Evolutionary conservation across 2,329 filamentous ascomycete species (phyloP), one percentile per base, ranked within the genome.

Genomic region (Cladosporium sp.): DNA sequence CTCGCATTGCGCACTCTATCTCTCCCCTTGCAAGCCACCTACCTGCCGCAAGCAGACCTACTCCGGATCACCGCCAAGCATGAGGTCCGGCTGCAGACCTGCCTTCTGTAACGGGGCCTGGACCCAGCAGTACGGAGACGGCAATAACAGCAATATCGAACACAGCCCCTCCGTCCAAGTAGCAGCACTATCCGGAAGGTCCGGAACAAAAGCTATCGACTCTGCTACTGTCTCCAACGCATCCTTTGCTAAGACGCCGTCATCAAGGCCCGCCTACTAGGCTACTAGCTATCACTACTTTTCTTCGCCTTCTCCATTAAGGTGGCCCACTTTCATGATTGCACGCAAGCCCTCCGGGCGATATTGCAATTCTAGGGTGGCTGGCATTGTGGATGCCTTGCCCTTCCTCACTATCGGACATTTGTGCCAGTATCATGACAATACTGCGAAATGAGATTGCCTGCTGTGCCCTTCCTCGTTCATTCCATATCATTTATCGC

Each of bases 1-100:
- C 52, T 55, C 52, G 52, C 52, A 21, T 55, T 54, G 52, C 52
- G 52, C 52, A 55, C 28, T 12, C 15, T n/a, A 34, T 32, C 28
- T 47, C 41, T 24, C 41, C 28, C n/a, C 49, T 34, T 34, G 18
- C 28, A 55, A 32, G 28, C 15, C 28, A 55, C 52, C 18, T 55
- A 55, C 52, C 52, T 55, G 30, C 52, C 52, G 28, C 52, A 34
- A 55, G 52, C 32, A 32, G 52, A 34, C 26, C 32, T 12, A 12
- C 52, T 55, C 52, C 52, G 52, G 52, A 55, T 55, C 28, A 30
- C 28, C 26, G 52, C 52, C 52, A 55, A 55, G 52, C 30, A 32
- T 32, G 2, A 34, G 28, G 18, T 30, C 30, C n/a, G 52, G 52
- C 52, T 55, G 10, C 34, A 30, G 28, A 30, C 51, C 30, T n/a